Conservation (phyloP, 495 filamentous ascomycete species). For the Aspergillus ellipticus region DNA sequence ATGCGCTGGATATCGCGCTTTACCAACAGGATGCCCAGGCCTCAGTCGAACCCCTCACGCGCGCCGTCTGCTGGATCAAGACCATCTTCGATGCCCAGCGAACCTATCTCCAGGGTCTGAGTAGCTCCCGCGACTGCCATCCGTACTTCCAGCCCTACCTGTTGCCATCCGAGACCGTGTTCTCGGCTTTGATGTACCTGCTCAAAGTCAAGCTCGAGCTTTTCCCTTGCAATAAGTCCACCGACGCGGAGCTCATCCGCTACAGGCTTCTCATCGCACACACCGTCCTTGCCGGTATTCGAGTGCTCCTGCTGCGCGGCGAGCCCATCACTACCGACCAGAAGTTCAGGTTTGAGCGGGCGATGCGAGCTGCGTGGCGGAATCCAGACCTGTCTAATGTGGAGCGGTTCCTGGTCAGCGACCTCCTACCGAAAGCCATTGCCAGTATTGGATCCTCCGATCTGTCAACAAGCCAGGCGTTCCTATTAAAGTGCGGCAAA, state of each 20-base stretch:
- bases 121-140: slow-evolving; percentile 15
- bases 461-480: slow-evolving; percentile 4
- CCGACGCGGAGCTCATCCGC: slow-evolving; percentile 9
- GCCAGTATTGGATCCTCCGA: slow-evolving; percentile 16
- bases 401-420: slow-evolving; percentile 21
- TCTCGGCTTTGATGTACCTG: slow-evolving; percentile 26
- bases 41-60: slow-evolving; percentile 19
- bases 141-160: slow-evolving; percentile 19
- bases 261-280: slow-evolving; percentile 20
- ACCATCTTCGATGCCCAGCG: slow-evolving; percentile 29
- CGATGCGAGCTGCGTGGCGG: slow-evolving; percentile 23
- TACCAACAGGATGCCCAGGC: slow-evolving; percentile 16
- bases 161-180: slow-evolving; percentile 19
- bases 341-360: slow-evolving; percentile 23
- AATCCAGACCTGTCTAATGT: slow-evolving; percentile 19
- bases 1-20: slow-evolving; percentile 20
- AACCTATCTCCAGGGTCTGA: slow-evolving; percentile 21
- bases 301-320: slow-evolving; percentile 22
- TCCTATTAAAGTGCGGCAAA: slow-evolving; percentile 5
- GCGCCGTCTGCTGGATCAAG: slow-evolving; percentile 25
- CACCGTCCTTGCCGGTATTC: slow-evolving; percentile 21
- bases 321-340: slow-evolving; percentile 14
- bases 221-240: slow-evolving; percentile 16
- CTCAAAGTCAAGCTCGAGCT: slow-evolving; percentile 21
- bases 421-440: slow-evolving; percentile 19